These are phyloP conservation scores for Epichloe hybrida DNA, from an alignment of 2,329 filamentous ascomycete genomes.

Conservation along the genomic window DNA sequence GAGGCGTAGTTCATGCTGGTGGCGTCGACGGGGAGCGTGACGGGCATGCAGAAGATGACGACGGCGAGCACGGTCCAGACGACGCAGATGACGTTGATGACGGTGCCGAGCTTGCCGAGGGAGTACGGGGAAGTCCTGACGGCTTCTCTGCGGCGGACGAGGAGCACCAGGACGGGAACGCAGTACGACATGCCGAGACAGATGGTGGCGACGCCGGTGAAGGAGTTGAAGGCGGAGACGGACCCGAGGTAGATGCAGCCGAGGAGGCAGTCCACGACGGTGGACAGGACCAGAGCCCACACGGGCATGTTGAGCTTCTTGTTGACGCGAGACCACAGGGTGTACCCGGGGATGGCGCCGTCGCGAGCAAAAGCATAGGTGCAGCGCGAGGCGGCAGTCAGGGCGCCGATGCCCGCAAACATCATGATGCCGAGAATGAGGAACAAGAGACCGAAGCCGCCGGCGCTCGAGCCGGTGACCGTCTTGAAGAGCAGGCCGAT, in stretches of 20 bases:
- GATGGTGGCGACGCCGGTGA: constrained; percentile 69
- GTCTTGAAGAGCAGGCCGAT: constrained; percentile 65
- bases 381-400: constrained; percentile 62
- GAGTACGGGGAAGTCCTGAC: constrained; percentile 55
- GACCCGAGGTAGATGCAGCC: constrained; percentile 72
- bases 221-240: constrained; percentile 63
- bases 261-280: constrained; percentile 53
- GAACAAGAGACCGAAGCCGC: constrained; percentile 64
- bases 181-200: constrained; percentile 65
- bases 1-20: constrained; percentile 53
- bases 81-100: constrained; percentile 56
- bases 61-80: constrained; percentile 58
- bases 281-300: constrained; percentile 54
- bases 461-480: constrained; percentile 57
- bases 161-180: constrained; percentile 58
- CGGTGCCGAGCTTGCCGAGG: constrained; percentile 53
- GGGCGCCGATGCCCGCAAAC: constrained; percentile 61
- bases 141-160: constrained; percentile 51
- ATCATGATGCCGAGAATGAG: constrained; percentile 64
- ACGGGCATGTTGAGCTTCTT: constrained; percentile 54
- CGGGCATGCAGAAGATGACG: constrained; percentile 65
- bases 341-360: constrained; percentile 58
- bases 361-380: constrained; percentile 67
- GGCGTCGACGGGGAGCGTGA: constrained; percentile 42
- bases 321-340: constrained; percentile 53